Percentiles rank a stretch among this genome's conserved stretches.
Conservation (phyloP, 148 eudicot genomes). For the Fagopyrum homotropicum region DNA sequence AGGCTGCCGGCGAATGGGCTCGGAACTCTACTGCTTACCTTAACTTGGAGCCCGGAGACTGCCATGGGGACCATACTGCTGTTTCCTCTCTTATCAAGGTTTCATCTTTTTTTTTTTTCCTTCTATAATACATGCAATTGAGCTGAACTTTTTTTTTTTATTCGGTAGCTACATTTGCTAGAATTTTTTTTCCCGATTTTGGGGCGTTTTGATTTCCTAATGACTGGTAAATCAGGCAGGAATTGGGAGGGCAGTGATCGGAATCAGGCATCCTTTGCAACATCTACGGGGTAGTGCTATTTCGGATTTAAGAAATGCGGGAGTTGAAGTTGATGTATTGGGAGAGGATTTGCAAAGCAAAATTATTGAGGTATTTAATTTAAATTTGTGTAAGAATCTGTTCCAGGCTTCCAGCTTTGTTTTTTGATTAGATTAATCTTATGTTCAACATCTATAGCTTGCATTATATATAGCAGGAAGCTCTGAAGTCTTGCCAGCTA, state of each 20-base stretch:
- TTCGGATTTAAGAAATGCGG: slow-evolving; percentile 66
- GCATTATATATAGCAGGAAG: slow-evolving; percentile 42
- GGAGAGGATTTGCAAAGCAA: slow-evolving; percentile 74
- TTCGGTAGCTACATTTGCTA: background rate
- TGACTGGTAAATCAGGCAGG: slow-evolving; percentile 56
- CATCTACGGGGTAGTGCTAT: slow-evolving; percentile 81
- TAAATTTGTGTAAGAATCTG: background rate
- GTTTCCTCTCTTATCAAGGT: slow-evolving; percentile 73
- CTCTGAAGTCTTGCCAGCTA: slow-evolving; percentile 72
- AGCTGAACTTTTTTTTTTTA: background rate
- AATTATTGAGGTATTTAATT: slow-evolving; percentile 47
- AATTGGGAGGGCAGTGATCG: slow-evolving; percentile 75
- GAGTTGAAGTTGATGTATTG: slow-evolving; percentile 84
- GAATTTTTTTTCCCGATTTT: background rate
- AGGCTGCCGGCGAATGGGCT: slow-evolving; percentile 51
- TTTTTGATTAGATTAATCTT: background rate
- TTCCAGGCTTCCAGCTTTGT: background rate
- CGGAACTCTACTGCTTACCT: slow-evolving; percentile 78
- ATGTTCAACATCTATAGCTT: background rate
- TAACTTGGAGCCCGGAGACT: slow-evolving; percentile 90
- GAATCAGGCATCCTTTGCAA: slow-evolving; percentile 82
- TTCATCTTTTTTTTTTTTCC: background rate
- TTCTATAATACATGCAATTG: background rate
- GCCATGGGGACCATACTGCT: slow-evolving; percentile 61
- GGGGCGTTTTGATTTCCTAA: background rate